These are phyloP conservation scores for Solidago caesia DNA, from an alignment of 129 eudicot species.

Conservation along the genomic window DNA sequence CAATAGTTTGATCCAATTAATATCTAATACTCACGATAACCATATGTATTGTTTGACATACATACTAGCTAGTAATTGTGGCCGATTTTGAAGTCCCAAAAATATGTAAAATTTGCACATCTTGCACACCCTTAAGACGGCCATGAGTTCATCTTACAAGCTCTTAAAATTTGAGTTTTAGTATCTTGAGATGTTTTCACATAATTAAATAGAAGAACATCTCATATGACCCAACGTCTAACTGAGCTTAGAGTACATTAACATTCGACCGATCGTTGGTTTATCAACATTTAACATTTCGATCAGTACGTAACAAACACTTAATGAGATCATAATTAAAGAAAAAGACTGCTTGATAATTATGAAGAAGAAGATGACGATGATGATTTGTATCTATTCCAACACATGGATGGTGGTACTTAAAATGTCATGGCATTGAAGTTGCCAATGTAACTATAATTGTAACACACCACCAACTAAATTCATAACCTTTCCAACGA, in stretches of 20 bases:
- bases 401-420: not conserved
- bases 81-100: too few relatives aligned
- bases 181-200: too few relatives aligned
- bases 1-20: too few relatives aligned
- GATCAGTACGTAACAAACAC: not conserved
- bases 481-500: slow-evolving; percentile 24
- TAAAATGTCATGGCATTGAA: slow-evolving; percentile 12
- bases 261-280: not conserved
- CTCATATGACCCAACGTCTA: not conserved
- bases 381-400: not conserved
- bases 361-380: not conserved
- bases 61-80: too few relatives aligned
- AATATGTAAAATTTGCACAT: too few relatives aligned
- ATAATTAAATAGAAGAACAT: too few relatives aligned
- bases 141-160: too few relatives aligned
- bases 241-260: not conserved
- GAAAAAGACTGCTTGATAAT: not conserved
- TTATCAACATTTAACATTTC: not conserved
- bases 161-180: too few relatives aligned
- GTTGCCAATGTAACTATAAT: slow-evolving; percentile 31
- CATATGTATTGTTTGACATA: too few relatives aligned
- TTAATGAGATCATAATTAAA: slow-evolving; percentile 4
- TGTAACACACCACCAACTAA: slow-evolving; percentile 26
- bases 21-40: too few relatives aligned
- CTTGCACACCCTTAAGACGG: too few relatives aligned